These are phyloP conservation scores for Phytophthora pistaciae DNA, from an alignment of 352 stramenopile genomes.

Conservation along the genomic window DNA sequence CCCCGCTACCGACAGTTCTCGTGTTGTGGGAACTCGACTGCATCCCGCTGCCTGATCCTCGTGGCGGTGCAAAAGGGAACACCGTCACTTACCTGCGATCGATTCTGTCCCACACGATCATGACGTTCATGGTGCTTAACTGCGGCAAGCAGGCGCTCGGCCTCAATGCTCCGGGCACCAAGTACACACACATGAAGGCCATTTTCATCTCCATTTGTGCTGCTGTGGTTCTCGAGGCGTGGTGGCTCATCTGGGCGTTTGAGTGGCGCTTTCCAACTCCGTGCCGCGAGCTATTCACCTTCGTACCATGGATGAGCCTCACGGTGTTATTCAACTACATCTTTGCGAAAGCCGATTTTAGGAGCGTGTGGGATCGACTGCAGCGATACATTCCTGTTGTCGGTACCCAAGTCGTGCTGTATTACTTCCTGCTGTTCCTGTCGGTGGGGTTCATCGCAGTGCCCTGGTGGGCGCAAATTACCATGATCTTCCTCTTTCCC, in stretches of 20 bases:
- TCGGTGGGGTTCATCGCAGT: slow-evolving; percentile 16
- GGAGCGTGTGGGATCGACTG: slow-evolving; percentile 1
- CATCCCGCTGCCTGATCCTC: slow-evolving; percentile 14
- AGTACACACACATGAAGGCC: slow-evolving; percentile 19
- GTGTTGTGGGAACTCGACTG: slow-evolving; percentile 11
- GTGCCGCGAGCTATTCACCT: slow-evolving; percentile 16
- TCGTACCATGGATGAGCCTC: slow-evolving; percentile 6
- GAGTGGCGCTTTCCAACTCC: slow-evolving; percentile 19
- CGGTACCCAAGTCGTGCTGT: slow-evolving; percentile 17
- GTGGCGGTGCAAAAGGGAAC: not conserved
- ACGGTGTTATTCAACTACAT: slow-evolving; percentile 11
- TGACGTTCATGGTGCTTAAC: not conserved
- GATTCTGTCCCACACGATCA: slow-evolving; percentile 4
- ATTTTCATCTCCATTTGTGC: slow-evolving; percentile 7
- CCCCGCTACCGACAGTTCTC: slow-evolving; percentile 14
- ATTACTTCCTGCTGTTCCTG: slow-evolving; percentile 30
- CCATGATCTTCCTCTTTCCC: slow-evolving; percentile 26
- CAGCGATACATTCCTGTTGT: slow-evolving; percentile 23
- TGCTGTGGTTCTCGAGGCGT: slow-evolving; percentile 13
- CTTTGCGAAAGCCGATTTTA: slow-evolving; percentile 13
- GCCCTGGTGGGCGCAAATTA: slow-evolving; percentile 19
- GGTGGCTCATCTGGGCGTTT: slow-evolving; percentile 17
- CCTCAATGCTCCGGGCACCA: slow-evolving; percentile 1
- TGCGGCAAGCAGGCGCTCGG: slow-evolving; percentile 11
- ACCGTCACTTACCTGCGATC: slow-evolving; percentile 17